These are phyloP conservation scores for Boletales sp. DNA, from an alignment of 768 basidiomycete genomes.

Conservation along the genomic window DNA sequence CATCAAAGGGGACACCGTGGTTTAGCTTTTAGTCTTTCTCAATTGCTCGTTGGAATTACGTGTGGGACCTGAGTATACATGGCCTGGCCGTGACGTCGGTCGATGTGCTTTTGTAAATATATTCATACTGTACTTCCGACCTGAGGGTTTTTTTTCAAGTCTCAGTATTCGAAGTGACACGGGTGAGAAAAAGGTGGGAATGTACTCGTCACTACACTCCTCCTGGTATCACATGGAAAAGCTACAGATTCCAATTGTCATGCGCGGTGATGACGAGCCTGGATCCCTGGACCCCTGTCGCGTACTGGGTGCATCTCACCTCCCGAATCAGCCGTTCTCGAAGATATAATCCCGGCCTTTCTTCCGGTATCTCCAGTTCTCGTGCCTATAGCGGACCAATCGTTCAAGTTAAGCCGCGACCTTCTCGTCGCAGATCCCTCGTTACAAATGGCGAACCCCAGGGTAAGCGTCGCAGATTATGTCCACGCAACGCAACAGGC, in stretches of 20 bases:
- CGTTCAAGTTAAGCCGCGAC: conserved; percentile 1
- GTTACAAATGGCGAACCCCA: conserved; percentile 18
- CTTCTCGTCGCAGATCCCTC: conserved; percentile 11
- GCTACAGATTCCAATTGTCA: not conserved
- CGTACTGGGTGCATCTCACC: not conserved
- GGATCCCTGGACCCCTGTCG: not conserved
- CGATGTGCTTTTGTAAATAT: too few relatives aligned
- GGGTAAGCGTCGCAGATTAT: conserved; percentile 2
- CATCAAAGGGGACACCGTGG: not conserved
- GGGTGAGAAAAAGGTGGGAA: too few relatives aligned
- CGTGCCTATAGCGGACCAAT: conserved; percentile 5
- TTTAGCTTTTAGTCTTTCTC: not conserved
- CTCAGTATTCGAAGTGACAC: too few relatives aligned
- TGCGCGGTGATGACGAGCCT: not conserved
- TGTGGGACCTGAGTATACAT: too few relatives aligned
- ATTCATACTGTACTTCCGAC: too few relatives aligned
- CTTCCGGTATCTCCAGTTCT: not conserved
- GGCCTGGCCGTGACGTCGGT: too few relatives aligned
- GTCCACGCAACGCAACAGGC: not conserved
- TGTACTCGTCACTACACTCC: too few relatives aligned
- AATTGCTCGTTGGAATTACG: too few relatives aligned
- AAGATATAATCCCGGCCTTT: conserved; percentile 9
- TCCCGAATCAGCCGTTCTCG: conserved; percentile 5
- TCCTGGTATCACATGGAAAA: too few relatives aligned
- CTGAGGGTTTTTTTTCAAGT: too few relatives aligned